Base-by-base conservation (phyloP, 2,329 filamentous ascomycete genomes). In the Trichoderma arundinaceum region DNA sequence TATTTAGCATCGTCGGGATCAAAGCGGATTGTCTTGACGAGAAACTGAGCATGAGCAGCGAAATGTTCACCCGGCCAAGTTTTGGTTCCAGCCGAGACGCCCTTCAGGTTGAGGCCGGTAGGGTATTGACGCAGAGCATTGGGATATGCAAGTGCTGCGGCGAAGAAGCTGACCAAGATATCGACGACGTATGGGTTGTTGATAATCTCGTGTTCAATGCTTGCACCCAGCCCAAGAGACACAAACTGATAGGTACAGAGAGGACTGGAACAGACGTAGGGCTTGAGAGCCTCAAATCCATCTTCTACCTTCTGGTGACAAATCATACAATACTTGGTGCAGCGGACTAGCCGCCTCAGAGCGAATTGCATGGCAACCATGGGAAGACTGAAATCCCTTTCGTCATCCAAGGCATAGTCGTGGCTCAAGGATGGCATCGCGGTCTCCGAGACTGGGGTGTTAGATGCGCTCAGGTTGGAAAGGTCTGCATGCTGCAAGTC, bases 221-320 rank as follows among this genome's bases (percentile, higher is more conserved):
- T 92, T 1, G 92, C 90, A 0, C 93, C 94, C 72, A 97, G 89
- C 0, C 92, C 92, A n/a, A 96, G 81, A 15, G 86, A 83, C 83
- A 96, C 91, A 78, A 95, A 96, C 73, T 97, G 94, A 72, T 91
- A 96, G 4, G 96, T 80, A 72, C 94, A 97, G 3, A 97, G 81
- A 1, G 84, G 81, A 12, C 86, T 84, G 22, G 86, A 86, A 77
- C 94, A 97, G 51, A 97, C 92, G 67, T 90, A 92, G 2, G 91
- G 91, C 70, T 91, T 92, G 67, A 93, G 80, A 1, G 90, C 86
- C 71, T 89, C 86, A 43, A 94, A 88, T 0, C 86, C 84, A 2
- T 82, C 83, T 1, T 85, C 76, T 41, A 92, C 83, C 69, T 84
- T 89, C 69, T 85, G 85, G 75, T 96, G 91, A 72, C 94, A 97